Conservation (phyloP, 345 rosid genomes). For the Eucalyptus marginata region DNA sequence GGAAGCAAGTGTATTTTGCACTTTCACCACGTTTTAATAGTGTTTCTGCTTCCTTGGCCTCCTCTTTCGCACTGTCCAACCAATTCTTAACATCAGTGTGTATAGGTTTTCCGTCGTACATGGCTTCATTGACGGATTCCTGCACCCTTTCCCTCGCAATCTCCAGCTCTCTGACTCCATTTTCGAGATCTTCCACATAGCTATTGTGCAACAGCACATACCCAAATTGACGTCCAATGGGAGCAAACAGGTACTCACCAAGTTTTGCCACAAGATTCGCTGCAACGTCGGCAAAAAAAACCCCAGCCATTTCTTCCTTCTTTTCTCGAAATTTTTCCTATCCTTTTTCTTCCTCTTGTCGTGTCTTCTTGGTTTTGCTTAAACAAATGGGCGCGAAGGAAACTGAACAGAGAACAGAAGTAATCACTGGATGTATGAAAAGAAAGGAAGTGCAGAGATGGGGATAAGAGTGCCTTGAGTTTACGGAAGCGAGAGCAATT, state of each 20-base stretch:
- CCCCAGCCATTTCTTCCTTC: no score
- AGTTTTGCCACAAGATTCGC: accelerated
- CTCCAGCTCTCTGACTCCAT: background rate
- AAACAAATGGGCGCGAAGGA: background rate
- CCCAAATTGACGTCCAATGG: background rate
- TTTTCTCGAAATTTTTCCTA: no score
- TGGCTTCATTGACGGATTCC: accelerated
- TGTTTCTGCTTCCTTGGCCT: accelerated
- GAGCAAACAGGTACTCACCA: accelerated
- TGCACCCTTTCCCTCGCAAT: background rate
- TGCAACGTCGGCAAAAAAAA: accelerated
- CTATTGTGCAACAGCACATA: background rate
- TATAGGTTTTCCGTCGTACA: accelerated
- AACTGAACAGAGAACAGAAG: background rate
- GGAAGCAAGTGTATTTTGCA: background rate
- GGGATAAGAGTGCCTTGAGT: no score
- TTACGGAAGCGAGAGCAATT: no score
- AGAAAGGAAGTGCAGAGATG: no score
- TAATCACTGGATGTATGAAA: background rate
- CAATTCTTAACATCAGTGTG: accelerated
- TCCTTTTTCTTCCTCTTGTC: background rate
- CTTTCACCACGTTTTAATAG: background rate
- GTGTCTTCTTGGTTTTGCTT: background rate
- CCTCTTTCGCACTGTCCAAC: accelerated
- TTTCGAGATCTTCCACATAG: background rate